Conservation (phyloP, 106 monocot species). For the Chionographis japonica region DNA sequence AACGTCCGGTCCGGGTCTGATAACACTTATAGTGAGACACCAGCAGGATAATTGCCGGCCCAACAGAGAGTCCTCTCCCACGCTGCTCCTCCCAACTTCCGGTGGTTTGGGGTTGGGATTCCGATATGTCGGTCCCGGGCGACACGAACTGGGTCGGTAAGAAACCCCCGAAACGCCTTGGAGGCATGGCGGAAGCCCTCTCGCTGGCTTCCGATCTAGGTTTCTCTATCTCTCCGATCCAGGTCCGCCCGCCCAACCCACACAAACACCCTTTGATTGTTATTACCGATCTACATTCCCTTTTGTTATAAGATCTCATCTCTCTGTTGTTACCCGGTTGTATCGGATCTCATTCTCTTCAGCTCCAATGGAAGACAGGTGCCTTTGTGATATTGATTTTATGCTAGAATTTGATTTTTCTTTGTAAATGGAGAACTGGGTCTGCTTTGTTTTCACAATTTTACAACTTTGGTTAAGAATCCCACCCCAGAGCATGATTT, state of each 20-base stretch:
- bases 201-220: constrained; percentile 89
- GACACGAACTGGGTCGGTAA: constrained; percentile 35
- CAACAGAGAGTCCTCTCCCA: neutral
- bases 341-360: neutral
- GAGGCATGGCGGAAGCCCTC: constrained; percentile 96
- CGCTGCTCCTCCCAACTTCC: neutral
- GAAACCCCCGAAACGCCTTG: constrained; percentile 70
- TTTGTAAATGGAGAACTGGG: neutral
- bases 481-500: neutral
- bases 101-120: neutral
- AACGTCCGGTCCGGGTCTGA: too few species aligned
- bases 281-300: too few species aligned
- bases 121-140: constrained; percentile 19
- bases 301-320: neutral
- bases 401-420: too few species aligned
- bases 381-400: too few species aligned
- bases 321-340: neutral
- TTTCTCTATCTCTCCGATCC: constrained; percentile 56
- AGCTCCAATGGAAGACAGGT: too few species aligned
- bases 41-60: neutral
- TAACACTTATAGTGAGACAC: too few species aligned
- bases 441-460: neutral
- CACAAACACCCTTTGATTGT: neutral
- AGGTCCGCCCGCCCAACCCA: constrained; percentile 24
- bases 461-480: neutral